A percentile compares a stretch with the other conserved stretches of the same genome.
Conservation (phyloP, 306 rosid genomes). For the Quercus variabilis region DNA sequence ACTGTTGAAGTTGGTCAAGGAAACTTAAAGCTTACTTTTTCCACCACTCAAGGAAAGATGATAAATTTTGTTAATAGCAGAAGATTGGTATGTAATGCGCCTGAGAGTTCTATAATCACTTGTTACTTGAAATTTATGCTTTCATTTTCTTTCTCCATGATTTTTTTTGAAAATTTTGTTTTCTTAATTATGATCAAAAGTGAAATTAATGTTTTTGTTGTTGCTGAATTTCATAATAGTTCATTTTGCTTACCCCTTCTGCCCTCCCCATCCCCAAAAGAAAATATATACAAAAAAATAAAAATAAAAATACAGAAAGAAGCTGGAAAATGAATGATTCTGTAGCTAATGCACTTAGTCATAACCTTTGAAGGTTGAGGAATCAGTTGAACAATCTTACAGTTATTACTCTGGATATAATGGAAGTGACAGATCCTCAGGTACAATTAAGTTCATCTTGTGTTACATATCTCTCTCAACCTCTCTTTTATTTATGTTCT, state of each 20-base stretch:
- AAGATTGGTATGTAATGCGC: constrained; percentile 36
- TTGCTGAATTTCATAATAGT: background rate
- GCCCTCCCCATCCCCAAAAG: background rate
- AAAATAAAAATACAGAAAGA: background rate
- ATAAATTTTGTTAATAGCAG: constrained; percentile 34
- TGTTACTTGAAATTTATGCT: background rate
- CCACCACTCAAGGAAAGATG: constrained; percentile 29
- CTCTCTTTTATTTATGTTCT: background rate
- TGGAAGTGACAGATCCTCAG: constrained; percentile 48
- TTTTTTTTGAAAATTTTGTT: background rate
- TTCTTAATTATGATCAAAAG: background rate
- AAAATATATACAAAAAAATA: background rate
- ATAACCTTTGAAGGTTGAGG: constrained; percentile 35
- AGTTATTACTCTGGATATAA: constrained; percentile 38
- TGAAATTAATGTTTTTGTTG: background rate
- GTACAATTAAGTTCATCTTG: constrained; percentile 14
- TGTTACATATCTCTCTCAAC: background rate
- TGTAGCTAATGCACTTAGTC: constrained; percentile 12
- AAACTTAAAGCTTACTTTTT: constrained; percentile 45
- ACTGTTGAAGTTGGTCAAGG: constrained; percentile 46
- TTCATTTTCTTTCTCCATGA: background rate
- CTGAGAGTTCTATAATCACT: background rate
- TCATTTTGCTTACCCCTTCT: background rate
- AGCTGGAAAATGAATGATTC: background rate
- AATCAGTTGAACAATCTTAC: constrained; percentile 42